These are phyloP conservation scores for Quercus aquifolioides DNA, from an alignment of 306 rosid species.

Conservation along the genomic window DNA sequence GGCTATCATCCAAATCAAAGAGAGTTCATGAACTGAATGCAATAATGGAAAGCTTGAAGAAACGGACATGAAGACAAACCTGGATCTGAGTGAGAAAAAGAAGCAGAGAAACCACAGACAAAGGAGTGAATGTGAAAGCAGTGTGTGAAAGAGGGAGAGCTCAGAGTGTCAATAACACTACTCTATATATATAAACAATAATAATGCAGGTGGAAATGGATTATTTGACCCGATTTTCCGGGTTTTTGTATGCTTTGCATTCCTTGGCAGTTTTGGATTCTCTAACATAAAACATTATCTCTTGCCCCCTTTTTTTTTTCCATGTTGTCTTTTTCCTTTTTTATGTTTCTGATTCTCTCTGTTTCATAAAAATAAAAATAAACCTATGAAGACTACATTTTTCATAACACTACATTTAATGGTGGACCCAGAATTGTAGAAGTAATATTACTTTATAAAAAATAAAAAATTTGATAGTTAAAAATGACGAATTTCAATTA, in stretches of 20 bases:
- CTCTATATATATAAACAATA: not conserved
- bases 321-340: no score
- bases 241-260: constrained; percentile 16
- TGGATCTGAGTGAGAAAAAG: constrained; percentile 55
- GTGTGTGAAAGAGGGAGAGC: not conserved
- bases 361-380: no score
- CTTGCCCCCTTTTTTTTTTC: no score
- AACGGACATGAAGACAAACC: constrained; percentile 38
- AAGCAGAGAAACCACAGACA: not conserved
- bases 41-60: constrained; percentile 10
- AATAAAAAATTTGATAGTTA: no score
- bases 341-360: no score
- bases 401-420: no score
- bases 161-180: not conserved
- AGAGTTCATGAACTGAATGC: not conserved
- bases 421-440: no score
- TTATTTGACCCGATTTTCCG: constrained; percentile 64
- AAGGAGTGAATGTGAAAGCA: constrained; percentile 16
- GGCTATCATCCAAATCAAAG: constrained; percentile 19
- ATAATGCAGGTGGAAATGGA: constrained; percentile 11
- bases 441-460: no score
- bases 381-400: no score
- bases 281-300: no score
- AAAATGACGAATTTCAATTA: accelerated
- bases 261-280: not conserved